Evolutionary conservation across 1,284 basidiomycete genomes (phyloP).

Genomic region (Exobasidium rhododendri): DNA sequence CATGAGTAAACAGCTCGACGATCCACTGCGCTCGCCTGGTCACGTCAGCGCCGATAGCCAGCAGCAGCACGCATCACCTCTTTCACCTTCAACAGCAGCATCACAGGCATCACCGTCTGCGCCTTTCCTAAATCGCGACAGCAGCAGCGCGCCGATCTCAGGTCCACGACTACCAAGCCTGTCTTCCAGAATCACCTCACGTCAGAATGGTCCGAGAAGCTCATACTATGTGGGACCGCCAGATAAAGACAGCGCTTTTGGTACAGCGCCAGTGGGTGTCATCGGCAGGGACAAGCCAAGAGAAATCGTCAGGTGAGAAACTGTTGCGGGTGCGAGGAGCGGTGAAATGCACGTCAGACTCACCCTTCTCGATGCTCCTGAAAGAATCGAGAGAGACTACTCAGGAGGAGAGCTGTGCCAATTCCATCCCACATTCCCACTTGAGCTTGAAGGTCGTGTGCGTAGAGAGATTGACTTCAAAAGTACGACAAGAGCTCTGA

Average conservation of each 20-base stretch:
- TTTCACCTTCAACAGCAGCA: background rate
- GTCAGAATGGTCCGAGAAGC: slow-evolving; percentile 13
- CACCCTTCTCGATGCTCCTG: background rate
- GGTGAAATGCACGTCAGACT: background rate
- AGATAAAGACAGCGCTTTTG: slow-evolving; percentile 63
- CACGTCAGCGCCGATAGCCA: background rate
- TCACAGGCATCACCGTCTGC: background rate
- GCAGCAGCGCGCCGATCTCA: background rate
- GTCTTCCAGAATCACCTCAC: background rate
- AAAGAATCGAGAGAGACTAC: slow-evolving; percentile 74
- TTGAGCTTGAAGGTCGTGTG: slow-evolving; percentile 78
- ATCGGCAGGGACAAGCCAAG: slow-evolving; percentile 78
- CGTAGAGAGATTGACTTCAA: slow-evolving; percentile 15
- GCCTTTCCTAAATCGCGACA: background rate
- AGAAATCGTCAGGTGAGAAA: slow-evolving; percentile 64
- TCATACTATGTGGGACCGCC: slow-evolving; percentile 44
- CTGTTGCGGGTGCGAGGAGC: background rate
- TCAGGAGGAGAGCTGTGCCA: slow-evolving; percentile 74
- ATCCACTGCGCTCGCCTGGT: background rate
- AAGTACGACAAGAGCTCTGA: background rate
- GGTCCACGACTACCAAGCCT: background rate
- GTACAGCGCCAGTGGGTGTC: slow-evolving; percentile 70
- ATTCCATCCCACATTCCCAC: slow-evolving; percentile 70
- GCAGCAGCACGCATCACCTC: background rate
- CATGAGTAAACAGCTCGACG: background rate